These are phyloP conservation scores for Paraconiothyrium brasiliense DNA, from an alignment of 2,329 filamentous ascomycete genomes.

Conservation along the genomic window DNA sequence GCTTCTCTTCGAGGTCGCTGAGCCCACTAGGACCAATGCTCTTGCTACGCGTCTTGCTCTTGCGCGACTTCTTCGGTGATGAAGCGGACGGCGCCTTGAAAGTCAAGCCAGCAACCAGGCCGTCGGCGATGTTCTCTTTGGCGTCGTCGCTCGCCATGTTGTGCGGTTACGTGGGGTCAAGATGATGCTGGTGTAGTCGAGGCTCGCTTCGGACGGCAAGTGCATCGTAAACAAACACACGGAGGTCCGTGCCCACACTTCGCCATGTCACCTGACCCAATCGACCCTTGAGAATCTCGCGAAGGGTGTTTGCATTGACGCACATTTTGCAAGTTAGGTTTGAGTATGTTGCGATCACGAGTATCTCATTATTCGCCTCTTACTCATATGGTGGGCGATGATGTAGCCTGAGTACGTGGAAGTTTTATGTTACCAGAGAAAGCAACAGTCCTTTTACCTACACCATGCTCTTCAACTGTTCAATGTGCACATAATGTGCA, in stretches of 20 bases:
- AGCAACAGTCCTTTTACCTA: too few species aligned
- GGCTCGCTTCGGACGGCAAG: conserved; percentile 12
- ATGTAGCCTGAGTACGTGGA: too few species aligned
- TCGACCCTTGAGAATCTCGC: background rate
- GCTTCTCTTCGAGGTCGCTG: conserved; percentile 80
- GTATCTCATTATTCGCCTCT: too few species aligned
- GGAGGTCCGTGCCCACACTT: background rate
- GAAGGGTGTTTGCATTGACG: too few species aligned
- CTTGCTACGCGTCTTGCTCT: conserved; percentile 76
- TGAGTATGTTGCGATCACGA: too few species aligned
- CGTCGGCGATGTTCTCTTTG: conserved; percentile 74
- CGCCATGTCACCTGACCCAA: conserved; percentile 11
- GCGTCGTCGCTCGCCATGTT: conserved; percentile 58
- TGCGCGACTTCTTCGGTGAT: conserved; percentile 45
- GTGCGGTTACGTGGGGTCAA: conserved; percentile 22
- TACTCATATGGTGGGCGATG: too few species aligned
- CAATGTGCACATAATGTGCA: too few species aligned
- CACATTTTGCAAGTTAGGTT: too few species aligned
- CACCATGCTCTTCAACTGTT: too few species aligned
- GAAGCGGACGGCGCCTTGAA: conserved; percentile 34
- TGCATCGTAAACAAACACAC: conserved; percentile 16
- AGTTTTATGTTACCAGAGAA: too few species aligned
- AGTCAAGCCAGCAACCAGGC: conserved; percentile 42
- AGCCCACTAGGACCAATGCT: conserved; percentile 93
- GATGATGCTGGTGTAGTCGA: conserved; percentile 14